Conservation (phyloP, 78 protist genomes). For the Bodo saltans region DNA sequence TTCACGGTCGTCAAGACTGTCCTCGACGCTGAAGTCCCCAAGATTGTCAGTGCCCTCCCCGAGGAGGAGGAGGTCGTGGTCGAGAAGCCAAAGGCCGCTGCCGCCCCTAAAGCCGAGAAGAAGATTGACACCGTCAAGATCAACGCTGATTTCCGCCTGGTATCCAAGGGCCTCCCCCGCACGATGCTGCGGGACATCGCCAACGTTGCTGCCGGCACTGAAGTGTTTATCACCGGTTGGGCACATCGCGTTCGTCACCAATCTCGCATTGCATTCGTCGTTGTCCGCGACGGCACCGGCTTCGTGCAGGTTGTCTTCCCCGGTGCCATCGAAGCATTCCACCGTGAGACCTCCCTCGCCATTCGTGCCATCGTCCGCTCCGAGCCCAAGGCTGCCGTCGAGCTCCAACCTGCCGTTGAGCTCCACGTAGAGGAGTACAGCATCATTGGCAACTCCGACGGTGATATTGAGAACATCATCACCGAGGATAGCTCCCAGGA, state of each 20-base stretch:
- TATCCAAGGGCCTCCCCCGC: not conserved
- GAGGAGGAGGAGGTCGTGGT: constrained; percentile 30
- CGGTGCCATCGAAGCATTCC: constrained; percentile 32
- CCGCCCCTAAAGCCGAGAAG: constrained; percentile 6
- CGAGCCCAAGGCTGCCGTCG: not conserved
- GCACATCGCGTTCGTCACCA: constrained; percentile 66
- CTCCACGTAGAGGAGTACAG: constrained; percentile 40
- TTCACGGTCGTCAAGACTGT: constrained; percentile 41
- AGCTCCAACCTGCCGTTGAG: not conserved
- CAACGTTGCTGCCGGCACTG: constrained; percentile 44
- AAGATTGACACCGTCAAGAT: not conserved
- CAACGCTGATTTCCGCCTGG: not conserved
- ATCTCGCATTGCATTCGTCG: constrained; percentile 67
- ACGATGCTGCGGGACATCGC: constrained; percentile 19
- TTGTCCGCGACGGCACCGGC: constrained; percentile 91
- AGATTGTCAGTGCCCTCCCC: constrained; percentile 46
- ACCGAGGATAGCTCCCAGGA: constrained; percentile 59
- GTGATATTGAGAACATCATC: constrained; percentile 65
- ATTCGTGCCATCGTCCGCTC: not conserved
- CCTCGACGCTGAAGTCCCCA: constrained; percentile 43
- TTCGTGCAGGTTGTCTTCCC: constrained; percentile 69
- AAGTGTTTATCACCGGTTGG: constrained; percentile 84
- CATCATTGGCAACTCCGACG: constrained; percentile 46
- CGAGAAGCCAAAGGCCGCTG: constrained; percentile 29
- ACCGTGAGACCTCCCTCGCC: not conserved